Evolutionary conservation across 148 eudicot genomes (phyloP), one percentile per base, ranked within the genome.

Genomic region (Selenicereus undatus): DNA sequence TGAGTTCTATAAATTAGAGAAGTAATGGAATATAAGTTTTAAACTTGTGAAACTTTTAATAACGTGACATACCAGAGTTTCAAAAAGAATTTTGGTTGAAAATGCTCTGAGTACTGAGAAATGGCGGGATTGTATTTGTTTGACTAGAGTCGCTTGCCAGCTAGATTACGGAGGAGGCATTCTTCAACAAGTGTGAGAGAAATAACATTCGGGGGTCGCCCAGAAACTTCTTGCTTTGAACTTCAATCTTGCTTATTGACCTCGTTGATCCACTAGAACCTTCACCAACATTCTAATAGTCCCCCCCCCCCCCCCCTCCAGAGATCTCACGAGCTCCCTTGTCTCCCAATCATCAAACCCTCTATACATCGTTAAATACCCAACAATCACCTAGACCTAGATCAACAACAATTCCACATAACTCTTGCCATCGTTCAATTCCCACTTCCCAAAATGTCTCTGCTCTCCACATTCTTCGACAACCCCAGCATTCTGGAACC

Each of bases 381-480:
- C 68, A n/a, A n/a, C 68, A 64, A 64, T 9, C 29, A 24, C n/a
- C 29, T 5, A 0, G 29, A 22, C 68, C 27, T 0, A 56, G 29
- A n/a, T 24, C 68, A n/a, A 64, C 68, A n/a, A 64, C 68, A 20
- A 56, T 56, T 20, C 4, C 62, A 18, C 62, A 18, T 0, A 56
- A 56, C 7, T 56, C 62, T 3, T 12, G 10, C 5, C 8, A 48
- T 8, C 2, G 0, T 48, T 10, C 2, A 48, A 12, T 48, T 4
- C 12, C 52, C 52, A 48, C 43, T 39, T 39, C 43, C 65, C 22
- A n/a, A 64, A 64, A 76, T 76, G 78, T 76, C 78, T 16, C 43
- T 76, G 17, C 21, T 76, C 39, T 54, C 78, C 56, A 18, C 68
- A 36, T 56, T 56, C n/a, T 32, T 76, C 26, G 45, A 58, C 30